A percentile compares a stretch with the other conserved stretches of the same genome.
phyloP scores from a whole-genome alignment of 2,329 filamentous ascomycete genomes.

The Fusarium udum region DNA sequence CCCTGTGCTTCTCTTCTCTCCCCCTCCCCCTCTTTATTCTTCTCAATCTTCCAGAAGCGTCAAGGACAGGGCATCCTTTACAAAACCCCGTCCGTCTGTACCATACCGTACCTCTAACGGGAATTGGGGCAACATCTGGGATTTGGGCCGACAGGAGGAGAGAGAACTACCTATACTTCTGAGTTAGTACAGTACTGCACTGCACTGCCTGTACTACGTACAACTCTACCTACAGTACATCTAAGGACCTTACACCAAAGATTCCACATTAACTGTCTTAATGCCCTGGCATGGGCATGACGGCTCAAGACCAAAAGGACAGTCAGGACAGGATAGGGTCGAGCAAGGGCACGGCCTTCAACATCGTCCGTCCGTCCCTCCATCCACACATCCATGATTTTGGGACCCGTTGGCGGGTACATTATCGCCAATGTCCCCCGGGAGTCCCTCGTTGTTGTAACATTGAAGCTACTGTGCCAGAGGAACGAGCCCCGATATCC shows the following conservation, averaged over 20 bases:
- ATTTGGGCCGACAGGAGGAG: slow-evolving; percentile 28
- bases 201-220: slow-evolving; percentile 8
- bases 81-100: slow-evolving; percentile 22
- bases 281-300: slow-evolving; percentile 41
- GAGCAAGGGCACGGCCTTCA: slow-evolving; percentile 31
- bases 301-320: slow-evolving; percentile 23
- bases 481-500: not conserved
- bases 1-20: not conserved
- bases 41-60: slow-evolving; percentile 38
- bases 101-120: slow-evolving; percentile 7
- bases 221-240: slow-evolving; percentile 3
- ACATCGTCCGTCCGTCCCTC: slow-evolving; percentile 19
- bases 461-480: slow-evolving; percentile 35
- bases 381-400: slow-evolving; percentile 19
- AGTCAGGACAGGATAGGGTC: slow-evolving; percentile 1
- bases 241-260: slow-evolving; percentile 4
- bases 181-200: not conserved
- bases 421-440: slow-evolving; percentile 41
- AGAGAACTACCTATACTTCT: slow-evolving; percentile 2
- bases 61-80: slow-evolving; percentile 35
- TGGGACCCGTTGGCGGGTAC: slow-evolving; percentile 37
- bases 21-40: slow-evolving; percentile 30
- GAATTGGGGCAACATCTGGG: slow-evolving; percentile 37
- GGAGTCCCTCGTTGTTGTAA: slow-evolving; percentile 35
- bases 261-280: slow-evolving; percentile 20